These are phyloP conservation scores for Withania somnifera DNA, from an alignment of 305 asterid genomes.

Conservation along the genomic window DNA sequence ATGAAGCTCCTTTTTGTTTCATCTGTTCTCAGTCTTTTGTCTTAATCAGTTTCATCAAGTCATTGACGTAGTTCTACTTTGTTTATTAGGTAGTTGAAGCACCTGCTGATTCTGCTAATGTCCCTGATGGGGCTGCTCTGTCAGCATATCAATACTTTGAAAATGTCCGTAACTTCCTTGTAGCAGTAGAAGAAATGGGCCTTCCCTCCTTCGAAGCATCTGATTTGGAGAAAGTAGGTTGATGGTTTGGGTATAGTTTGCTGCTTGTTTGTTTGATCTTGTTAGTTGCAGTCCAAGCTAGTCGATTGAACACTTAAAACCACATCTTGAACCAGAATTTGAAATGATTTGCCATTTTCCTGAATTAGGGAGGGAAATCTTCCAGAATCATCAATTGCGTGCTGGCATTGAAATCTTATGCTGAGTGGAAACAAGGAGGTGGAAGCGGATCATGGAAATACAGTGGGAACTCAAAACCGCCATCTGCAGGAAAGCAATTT, in stretches of 20 bases:
- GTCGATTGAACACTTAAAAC: not conserved
- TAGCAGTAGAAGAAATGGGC: slow-evolving; percentile 61
- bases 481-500: slow-evolving; percentile 46
- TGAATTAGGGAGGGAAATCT: slow-evolving; percentile 68
- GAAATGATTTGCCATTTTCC: not conserved
- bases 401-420: slow-evolving; percentile 63
- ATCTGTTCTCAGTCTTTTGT: not conserved
- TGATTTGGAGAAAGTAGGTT: slow-evolving; percentile 74
- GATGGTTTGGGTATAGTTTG: not conserved
- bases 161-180: slow-evolving; percentile 82
- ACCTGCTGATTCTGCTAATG: slow-evolving; percentile 45
- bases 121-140: slow-evolving; percentile 96
- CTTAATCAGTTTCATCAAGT: not conserved
- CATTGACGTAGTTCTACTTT: slow-evolving; percentile 8
- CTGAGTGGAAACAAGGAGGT: slow-evolving; percentile 73
- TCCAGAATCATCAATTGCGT: slow-evolving; percentile 72
- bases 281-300: not conserved
- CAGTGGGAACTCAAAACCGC: slow-evolving; percentile 50
- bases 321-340: not conserved
- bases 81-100: slow-evolving; percentile 71
- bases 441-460: slow-evolving; percentile 62
- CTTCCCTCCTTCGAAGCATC: slow-evolving; percentile 91
- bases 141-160: slow-evolving; percentile 89
- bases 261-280: not conserved
- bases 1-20: not conserved